Percentiles rank a stretch among this genome's conserved stretches.
phyloP scores from a whole-genome alignment of 495 filamentous ascomycete genomes.

The Gamarada debralockiae region DNA sequence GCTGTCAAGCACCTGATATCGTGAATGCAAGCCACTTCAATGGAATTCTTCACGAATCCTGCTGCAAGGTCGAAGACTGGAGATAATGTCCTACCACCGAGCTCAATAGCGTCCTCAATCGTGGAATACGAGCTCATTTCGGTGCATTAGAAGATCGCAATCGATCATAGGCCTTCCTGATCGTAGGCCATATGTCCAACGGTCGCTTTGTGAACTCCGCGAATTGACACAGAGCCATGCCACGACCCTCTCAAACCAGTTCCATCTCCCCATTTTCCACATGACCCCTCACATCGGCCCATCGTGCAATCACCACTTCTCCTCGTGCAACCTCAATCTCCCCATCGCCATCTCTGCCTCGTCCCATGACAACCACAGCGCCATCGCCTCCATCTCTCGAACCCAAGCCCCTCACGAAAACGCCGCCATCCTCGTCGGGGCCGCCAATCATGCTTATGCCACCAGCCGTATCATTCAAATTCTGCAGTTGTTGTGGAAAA shows the following conservation, averaged over 20 bases:
- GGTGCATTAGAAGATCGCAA: too few relatives aligned
- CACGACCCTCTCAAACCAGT: slow-evolving; percentile 52
- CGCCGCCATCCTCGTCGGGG: slow-evolving; percentile 75
- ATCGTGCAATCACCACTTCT: slow-evolving; percentile 84
- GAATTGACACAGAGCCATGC: too few relatives aligned
- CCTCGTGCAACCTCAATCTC: slow-evolving; percentile 64
- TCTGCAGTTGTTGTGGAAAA: slow-evolving; percentile 72
- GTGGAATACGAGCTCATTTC: too few relatives aligned
- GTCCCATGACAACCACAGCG: slow-evolving; percentile 27
- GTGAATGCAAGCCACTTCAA: too few relatives aligned
- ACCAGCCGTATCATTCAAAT: slow-evolving; percentile 84
- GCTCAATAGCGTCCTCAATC: too few relatives aligned
- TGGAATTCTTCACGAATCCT: too few relatives aligned
- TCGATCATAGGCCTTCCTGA: too few relatives aligned
- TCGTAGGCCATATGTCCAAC: too few relatives aligned
- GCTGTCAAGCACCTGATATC: too few relatives aligned
- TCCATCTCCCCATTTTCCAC: slow-evolving; percentile 76
- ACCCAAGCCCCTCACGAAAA: slow-evolving; percentile 75
- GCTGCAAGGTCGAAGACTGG: too few relatives aligned
- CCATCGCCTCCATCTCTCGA: slow-evolving; percentile 43
- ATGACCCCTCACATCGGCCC: slow-evolving; percentile 71
- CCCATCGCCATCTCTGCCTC: slow-evolving; percentile 55
- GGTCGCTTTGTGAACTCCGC: too few relatives aligned
- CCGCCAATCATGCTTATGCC: slow-evolving; percentile 88
- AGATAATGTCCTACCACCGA: too few relatives aligned